Conservation (phyloP, 768 basidiomycete species). For the Boletus eberwhitei region DNA sequence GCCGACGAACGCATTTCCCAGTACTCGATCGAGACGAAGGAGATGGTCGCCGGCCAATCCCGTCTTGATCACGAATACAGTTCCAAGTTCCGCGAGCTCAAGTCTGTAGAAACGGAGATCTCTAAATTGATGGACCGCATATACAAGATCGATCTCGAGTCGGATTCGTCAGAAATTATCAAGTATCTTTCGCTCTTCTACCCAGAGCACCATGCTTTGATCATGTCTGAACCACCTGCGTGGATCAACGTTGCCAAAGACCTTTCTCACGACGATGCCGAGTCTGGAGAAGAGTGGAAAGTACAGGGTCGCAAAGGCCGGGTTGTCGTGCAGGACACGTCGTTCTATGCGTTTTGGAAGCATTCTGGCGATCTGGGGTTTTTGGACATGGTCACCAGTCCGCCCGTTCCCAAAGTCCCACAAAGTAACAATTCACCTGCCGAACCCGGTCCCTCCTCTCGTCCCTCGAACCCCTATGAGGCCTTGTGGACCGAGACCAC, state of each 20-base stretch:
- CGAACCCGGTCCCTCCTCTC: slow-evolving; percentile 4
- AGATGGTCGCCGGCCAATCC: slow-evolving; percentile 41
- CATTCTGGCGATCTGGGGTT: slow-evolving; percentile 46
- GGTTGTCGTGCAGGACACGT: slow-evolving; percentile 19
- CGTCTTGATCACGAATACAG: slow-evolving; percentile 37
- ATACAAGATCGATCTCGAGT: slow-evolving; percentile 29
- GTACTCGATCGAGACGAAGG: slow-evolving; percentile 59
- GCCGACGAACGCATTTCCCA: slow-evolving; percentile 56
- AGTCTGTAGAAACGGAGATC: slow-evolving; percentile 46
- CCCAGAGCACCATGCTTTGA: slow-evolving; percentile 44
- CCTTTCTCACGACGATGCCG: slow-evolving; percentile 14
- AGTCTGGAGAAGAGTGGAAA: slow-evolving; percentile 34
- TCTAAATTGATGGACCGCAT: slow-evolving; percentile 43
- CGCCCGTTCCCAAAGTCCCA: neutral
- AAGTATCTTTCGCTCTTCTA: slow-evolving; percentile 42
- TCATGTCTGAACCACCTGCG: slow-evolving; percentile 40
- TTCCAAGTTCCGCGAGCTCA: slow-evolving; percentile 38
- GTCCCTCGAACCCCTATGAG: slow-evolving; percentile 19
- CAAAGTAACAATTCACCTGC: neutral
- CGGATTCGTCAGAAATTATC: slow-evolving; percentile 38
- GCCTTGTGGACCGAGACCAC: slow-evolving; percentile 1
- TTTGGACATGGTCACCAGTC: slow-evolving; percentile 24
- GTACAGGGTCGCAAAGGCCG: slow-evolving; percentile 28
- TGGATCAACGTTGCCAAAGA: slow-evolving; percentile 40
- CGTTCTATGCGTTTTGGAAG: slow-evolving; percentile 53